phyloP scores from a whole-genome alignment of 352 stramenopile genomes.

The Globisporangium camurandrum region DNA sequence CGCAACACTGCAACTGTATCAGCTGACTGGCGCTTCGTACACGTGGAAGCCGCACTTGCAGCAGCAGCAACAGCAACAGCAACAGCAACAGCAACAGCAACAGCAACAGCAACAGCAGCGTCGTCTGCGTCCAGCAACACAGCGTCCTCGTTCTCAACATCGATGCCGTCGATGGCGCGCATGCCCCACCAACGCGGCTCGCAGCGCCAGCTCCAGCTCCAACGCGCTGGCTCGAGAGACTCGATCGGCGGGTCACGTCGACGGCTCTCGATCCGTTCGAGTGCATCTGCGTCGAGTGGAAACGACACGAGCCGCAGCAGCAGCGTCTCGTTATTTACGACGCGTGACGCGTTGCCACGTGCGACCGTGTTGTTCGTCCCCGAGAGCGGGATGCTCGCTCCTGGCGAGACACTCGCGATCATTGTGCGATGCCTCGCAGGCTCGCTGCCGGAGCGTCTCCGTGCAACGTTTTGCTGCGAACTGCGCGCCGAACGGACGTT shows the following conservation, averaged over 20 bases:
- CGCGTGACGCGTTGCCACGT: constrained; percentile 32
- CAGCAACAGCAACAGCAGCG: too few relatives aligned
- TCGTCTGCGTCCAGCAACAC: too few relatives aligned
- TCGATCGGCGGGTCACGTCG: constrained; percentile 39
- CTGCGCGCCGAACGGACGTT: constrained; percentile 23
- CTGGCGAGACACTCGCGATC: constrained; percentile 28
- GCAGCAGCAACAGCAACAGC: not conserved
- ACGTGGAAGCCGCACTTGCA: constrained; percentile 22
- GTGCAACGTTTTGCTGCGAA: constrained; percentile 37
- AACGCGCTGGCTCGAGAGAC: constrained; percentile 38
- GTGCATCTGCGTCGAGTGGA: constrained; percentile 16
- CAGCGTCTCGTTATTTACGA: constrained; percentile 25
- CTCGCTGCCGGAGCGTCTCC: constrained; percentile 55
- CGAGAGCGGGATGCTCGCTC: constrained; percentile 29
- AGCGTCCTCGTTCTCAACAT: too few relatives aligned
- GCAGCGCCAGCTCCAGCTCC: too few relatives aligned
- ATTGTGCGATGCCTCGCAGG: constrained; percentile 43
- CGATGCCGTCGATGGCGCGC: not conserved
- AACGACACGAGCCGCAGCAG: constrained; percentile 31
- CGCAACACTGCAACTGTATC: constrained; percentile 19
- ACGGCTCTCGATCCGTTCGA: constrained; percentile 21
- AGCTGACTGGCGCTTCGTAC: constrained; percentile 37
- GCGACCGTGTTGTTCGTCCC: constrained; percentile 43
- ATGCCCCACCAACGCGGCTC: too few relatives aligned
- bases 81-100: not conserved